Base-by-base conservation (phyloP, 345 rosid species). In the Alliaria petiolata region DNA sequence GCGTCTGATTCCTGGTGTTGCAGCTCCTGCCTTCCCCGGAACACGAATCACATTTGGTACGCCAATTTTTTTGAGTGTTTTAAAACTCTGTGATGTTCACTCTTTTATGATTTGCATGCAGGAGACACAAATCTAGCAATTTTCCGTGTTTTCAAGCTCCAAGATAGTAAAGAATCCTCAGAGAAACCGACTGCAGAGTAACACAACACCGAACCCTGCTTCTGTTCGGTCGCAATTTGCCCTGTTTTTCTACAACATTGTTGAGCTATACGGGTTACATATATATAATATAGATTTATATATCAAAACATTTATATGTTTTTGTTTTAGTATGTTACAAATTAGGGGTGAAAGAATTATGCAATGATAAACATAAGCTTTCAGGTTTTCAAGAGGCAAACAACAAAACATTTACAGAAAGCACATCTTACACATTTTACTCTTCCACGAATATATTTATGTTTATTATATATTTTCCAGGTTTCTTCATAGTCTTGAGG, bases 81-180 rank as follows among this genome's bases (percentile, higher is more conserved):
- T 10, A 25, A 20, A 3, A 0, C 45, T 36, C 22, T 0, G 28
- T 70, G 7, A 65, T 7, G 8, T 55, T 72, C 15, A 42, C 8
- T 54, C 13, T 46, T 28, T 60, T 35, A 0, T 47, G 22, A 20
- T 30, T 39, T 28, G 7, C n/a, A 90, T 28, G 7, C n/a, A 90
- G 97, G 97, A 40, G 98, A 93, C 66, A 79, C 72, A 20, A 80
- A 90, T 79, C 80, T 93, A 25, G 98, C 97, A 0, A 84, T 85
- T 73, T 93, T 90, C 45, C 86, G 84, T 3, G 89, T 82, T 43
- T 81, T 87, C 4, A 93, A 86, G 80, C 79, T 87, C 39, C 83
- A 80, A 78, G 80, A 75, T 30, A 66, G 13, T 53, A 31, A 81
- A 76, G 79, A 79, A 62, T 56, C 82, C 11, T 65, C 73, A 17